phyloP scores from a whole-genome alignment of 192 early-diverging fungal species.

The Spizellomyces sp. region DNA sequence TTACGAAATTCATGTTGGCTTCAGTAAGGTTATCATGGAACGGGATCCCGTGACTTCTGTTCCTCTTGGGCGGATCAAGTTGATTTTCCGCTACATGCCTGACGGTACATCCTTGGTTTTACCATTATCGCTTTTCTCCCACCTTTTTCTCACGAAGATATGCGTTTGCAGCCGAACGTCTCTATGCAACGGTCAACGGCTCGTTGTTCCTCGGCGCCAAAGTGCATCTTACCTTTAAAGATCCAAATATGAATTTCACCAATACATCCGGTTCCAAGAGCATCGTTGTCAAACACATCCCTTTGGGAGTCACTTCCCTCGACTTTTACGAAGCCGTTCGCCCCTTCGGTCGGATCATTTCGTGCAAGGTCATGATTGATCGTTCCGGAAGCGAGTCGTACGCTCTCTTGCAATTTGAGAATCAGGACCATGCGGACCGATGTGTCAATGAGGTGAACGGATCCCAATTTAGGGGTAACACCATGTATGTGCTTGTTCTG shows the following conservation, averaged over 20 bases:
- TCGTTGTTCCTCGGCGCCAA: conserved; percentile 53
- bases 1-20: neutral
- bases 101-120: conserved; percentile 34
- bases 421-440: conserved; percentile 49
- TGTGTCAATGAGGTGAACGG: conserved; percentile 52
- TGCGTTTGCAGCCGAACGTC: conserved; percentile 40
- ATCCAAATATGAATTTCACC: conserved; percentile 55
- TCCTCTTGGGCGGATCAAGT: conserved; percentile 38
- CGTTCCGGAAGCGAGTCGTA: conserved; percentile 47
- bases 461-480: conserved; percentile 30
- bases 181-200: conserved; percentile 55
- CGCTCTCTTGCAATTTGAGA: conserved; percentile 55
- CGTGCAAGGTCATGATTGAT: conserved; percentile 57
- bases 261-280: conserved; percentile 54
- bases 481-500: conserved; percentile 34
- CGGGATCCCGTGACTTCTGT: conserved; percentile 38
- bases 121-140: neutral
- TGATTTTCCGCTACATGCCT: conserved; percentile 49
- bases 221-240: conserved; percentile 51
- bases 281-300: conserved; percentile 52
- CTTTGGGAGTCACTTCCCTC: conserved; percentile 46
- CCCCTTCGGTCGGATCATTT: conserved; percentile 50
- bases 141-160: too few relatives aligned
- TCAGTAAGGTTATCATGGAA: conserved; percentile 47
- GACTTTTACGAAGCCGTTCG: conserved; percentile 47